A percentile compares a stretch with the other conserved stretches of the same genome.
Evolutionary conservation across 176 grass and related monocot species (phyloP).

Genomic region (Hyparrhenia diplandra): DNA sequence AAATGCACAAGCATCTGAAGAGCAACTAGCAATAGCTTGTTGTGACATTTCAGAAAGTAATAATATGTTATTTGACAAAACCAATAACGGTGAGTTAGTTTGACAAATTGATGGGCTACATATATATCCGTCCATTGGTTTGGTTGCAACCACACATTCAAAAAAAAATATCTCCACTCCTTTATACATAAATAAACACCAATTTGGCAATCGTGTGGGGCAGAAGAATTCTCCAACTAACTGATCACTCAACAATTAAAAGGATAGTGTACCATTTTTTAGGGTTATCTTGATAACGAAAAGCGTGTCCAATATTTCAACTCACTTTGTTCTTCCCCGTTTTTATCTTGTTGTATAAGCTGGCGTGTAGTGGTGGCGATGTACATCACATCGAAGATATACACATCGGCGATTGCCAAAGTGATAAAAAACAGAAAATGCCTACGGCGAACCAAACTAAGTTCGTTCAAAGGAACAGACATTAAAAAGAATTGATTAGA

Average conservation of each 20-base stretch:
- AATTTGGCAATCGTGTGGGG: neutral
- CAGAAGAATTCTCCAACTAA: neutral
- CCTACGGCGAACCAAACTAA: neutral
- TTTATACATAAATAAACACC: neutral
- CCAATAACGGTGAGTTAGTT: neutral
- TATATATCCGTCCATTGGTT: neutral
- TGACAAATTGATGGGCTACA: neutral
- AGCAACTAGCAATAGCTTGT: neutral
- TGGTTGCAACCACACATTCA: neutral
- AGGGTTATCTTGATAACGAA: neutral
- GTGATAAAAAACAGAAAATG: neutral
- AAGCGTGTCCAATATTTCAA: neutral
- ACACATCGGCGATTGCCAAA: neutral
- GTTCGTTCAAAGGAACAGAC: neutral
- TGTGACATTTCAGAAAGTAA: neutral
- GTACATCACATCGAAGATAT: too few relatives aligned
- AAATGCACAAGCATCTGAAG: constrained; percentile 1
- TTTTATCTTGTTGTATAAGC: neutral
- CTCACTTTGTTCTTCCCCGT: neutral
- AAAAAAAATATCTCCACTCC: neutral
- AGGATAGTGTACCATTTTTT: neutral
- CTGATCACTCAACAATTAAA: neutral
- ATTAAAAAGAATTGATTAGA: too few relatives aligned
- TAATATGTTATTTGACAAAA: neutral
- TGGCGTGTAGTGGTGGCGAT: too few relatives aligned